Evolutionary conservation across 441 rosid genomes (phyloP).

Genomic region (Codiaeum variegatum): DNA sequence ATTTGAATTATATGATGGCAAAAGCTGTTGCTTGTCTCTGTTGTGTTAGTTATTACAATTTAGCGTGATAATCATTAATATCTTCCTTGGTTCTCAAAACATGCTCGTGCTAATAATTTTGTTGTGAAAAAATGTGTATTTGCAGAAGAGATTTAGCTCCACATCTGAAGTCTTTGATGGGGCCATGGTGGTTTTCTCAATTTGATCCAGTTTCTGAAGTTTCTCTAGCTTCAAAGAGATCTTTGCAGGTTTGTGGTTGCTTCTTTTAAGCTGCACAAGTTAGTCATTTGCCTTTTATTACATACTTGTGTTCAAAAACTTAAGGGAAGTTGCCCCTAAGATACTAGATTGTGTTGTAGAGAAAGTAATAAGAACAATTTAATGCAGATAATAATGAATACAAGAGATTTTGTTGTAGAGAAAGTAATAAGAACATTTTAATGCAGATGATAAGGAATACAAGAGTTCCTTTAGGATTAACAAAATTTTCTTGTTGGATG

Average conservation of each 20-base stretch:
- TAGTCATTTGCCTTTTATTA: not conserved
- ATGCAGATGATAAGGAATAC: not conserved
- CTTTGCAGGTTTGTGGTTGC: slow-evolving; percentile 64
- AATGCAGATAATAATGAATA: not conserved
- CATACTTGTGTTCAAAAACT: not conserved
- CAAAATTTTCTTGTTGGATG: not conserved
- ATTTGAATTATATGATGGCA: not conserved
- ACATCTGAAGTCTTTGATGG: slow-evolving; percentile 83
- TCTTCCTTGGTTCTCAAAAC: not conserved
- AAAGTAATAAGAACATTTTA: not conserved
- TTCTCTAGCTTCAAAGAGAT: slow-evolving; percentile 79
- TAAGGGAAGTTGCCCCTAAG: not conserved
- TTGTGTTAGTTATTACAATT: slow-evolving; percentile 3
- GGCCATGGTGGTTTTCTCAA: slow-evolving; percentile 99
- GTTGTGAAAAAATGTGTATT: slow-evolving; percentile 20
- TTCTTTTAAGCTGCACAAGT: slow-evolving; percentile 10
- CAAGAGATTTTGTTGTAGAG: too few species aligned
- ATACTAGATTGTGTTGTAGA: not conserved
- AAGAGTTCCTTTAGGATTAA: not conserved
- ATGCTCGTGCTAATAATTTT: slow-evolving; percentile 11
- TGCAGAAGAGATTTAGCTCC: slow-evolving; percentile 90
- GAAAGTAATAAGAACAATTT: not conserved
- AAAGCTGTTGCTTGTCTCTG: not conserved
- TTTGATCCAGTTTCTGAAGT: slow-evolving; percentile 87
- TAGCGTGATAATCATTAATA: not conserved